A percentile compares a stretch with the other conserved stretches of the same genome.
phyloP scores from a whole-genome alignment of 768 basidiomycete genomes.

The Antrodiella citrinella region DNA sequence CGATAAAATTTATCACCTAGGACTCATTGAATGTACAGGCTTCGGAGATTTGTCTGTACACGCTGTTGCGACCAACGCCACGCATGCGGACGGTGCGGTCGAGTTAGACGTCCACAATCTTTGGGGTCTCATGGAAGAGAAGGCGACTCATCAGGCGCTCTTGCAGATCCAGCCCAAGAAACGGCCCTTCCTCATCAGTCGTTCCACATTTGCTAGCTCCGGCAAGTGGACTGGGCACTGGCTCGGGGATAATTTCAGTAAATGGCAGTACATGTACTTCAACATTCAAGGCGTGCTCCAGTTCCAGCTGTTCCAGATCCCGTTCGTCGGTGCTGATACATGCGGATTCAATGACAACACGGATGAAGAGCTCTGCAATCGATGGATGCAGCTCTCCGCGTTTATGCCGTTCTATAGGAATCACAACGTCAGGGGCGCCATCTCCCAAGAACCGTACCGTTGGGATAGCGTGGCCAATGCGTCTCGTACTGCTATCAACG shows the following conservation, averaged over 20 bases:
- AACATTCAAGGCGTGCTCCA: conserved; percentile 72
- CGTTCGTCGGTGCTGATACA: conserved; percentile 77
- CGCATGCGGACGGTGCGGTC: conserved; percentile 51
- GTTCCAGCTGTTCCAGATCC: conserved; percentile 79
- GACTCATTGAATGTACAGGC: conserved; percentile 25
- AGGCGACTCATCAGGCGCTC: conserved; percentile 54
- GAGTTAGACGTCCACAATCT: conserved; percentile 67
- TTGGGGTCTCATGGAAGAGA: conserved; percentile 67
- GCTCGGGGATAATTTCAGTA: conserved; percentile 74
- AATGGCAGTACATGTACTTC: conserved; percentile 64
- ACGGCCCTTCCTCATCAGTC: conserved; percentile 64
- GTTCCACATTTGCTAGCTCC: conserved; percentile 60
- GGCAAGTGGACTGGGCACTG: conserved; percentile 71
- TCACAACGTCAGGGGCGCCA: conserved; percentile 57
- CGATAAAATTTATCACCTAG: not conserved
- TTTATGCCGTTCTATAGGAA: conserved; percentile 81
- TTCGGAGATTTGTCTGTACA: conserved; percentile 42
- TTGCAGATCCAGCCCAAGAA: conserved; percentile 44
- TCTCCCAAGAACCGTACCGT: conserved; percentile 72
- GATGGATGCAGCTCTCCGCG: conserved; percentile 84
- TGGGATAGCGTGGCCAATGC: conserved; percentile 79
- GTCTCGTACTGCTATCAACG: conserved; percentile 60
- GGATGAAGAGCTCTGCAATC: conserved; percentile 73
- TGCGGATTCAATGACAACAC: conserved; percentile 66
- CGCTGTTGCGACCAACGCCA: conserved; percentile 64